Base-by-base conservation (phyloP, 1,284 basidiomycete species). In the Leccinum fallax region DNA sequence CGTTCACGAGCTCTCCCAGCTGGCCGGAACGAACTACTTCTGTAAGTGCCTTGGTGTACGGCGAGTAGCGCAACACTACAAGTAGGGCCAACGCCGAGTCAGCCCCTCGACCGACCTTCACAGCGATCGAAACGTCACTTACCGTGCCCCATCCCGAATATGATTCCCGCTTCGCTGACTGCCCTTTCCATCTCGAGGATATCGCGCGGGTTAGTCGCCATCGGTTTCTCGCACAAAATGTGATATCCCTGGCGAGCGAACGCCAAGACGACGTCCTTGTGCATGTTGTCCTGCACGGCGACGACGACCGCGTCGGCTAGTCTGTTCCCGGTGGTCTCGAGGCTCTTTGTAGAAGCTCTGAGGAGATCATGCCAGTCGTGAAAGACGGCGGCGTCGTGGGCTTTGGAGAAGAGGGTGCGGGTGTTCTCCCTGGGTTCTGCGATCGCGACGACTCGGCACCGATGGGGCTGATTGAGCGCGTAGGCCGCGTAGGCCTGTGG, bases 121-220 rank as follows among this genome's bases (percentile, higher is more conserved):
- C 19, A 26, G 8, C 3, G 21, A 9, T 49, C 24, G 28, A 24
- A 49, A 66, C 79, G 56, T 19, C 62, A 92, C 54, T 19, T 64
- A 92, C 92, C 91, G 69, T 95, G 93, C 1, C 93, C 90, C 81
- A 93, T 87, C 21, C 90, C 93, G 77, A 94, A 95, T 63, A 95
- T 88, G 55, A 86, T 80, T 0, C 83, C 84, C 3, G 86, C 83
- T 36, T 86, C 81, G 72, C 85, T 85, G 26, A 94, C 81, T 0
- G 86, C 89, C 52, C 80, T 79, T 63, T 92, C 87, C 80, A 95
- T 94, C 71, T 78, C 80, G 57, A 94, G 74, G 64, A 93, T 92
- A 64, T 93, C 91, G 56, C 82, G 79, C 43, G 91, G 70, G 58
- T 74, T 83, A 2, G 91, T 94, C 1, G 92, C 91, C 90, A 95